Percentiles rank a stretch among this genome's conserved stretches.
Conservation (phyloP, 192 early-diverging fungal genomes). For the Linderina pennispora region DNA sequence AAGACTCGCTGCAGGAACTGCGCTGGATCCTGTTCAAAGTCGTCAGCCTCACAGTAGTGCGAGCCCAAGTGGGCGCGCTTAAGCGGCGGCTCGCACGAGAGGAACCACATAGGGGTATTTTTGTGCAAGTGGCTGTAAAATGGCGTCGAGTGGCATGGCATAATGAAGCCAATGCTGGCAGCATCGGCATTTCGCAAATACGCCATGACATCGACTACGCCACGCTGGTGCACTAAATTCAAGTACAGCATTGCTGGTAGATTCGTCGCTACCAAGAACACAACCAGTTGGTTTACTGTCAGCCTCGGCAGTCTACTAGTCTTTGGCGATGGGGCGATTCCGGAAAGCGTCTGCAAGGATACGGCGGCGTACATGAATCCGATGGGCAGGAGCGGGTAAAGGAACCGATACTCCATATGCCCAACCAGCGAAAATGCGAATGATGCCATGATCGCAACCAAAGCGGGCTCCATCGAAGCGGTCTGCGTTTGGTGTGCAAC, state of each 20-base stretch:
- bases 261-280: conserved; percentile 58
- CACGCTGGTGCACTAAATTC: conserved; percentile 79
- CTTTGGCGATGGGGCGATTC: conserved; percentile 7
- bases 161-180: conserved; percentile 64
- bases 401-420: conserved; percentile 96
- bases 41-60: conserved; percentile 68
- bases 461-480: conserved; percentile 15
- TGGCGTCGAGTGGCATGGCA: conserved; percentile 99
- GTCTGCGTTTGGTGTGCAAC: conserved; percentile 6
- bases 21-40: conserved; percentile 68
- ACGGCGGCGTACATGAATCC: conserved; percentile 39
- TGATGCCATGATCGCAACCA: conserved; percentile 47
- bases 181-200: conserved; percentile 52
- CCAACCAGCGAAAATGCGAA: conserved; percentile 66
- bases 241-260: conserved; percentile 65
- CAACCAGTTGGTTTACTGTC: background rate
- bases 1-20: conserved; percentile 57
- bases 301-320: background rate
- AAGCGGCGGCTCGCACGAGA: conserved; percentile 91
- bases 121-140: conserved; percentile 79
- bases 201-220: conserved; percentile 80
- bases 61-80: conserved; percentile 20
- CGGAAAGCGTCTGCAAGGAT: conserved; percentile 47
- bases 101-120: conserved; percentile 66
- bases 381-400: conserved; percentile 81